Base-by-base conservation (phyloP, 306 rosid species). In the Vachellia pachyceras region DNA sequence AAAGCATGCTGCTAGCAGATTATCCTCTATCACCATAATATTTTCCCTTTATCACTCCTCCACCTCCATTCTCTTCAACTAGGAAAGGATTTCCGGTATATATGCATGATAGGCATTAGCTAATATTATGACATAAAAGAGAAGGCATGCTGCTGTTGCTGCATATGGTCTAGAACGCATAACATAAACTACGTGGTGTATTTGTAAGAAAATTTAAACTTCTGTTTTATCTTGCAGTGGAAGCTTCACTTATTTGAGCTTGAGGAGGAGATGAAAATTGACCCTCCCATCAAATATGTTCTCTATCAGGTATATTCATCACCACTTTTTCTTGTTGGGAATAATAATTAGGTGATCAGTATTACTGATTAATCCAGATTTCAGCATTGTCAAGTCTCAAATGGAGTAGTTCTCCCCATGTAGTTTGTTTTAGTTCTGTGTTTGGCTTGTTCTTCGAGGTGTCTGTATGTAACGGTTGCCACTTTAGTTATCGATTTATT, bases 221-320 rank as follows among this genome's bases (percentile, higher is more conserved):
- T 39, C 57, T 23, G 58, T 44, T 83, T 37, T 57, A 15, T 60
- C 41, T 17, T 47, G 68, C 91, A 96, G 99, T 96, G 99, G 99
- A 96, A 96, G 69, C 99, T 96, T 84, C 99, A 96, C 87, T 85
- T 96, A 85, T 96, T 90, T 39, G 99, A 96, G 92, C 97, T 93
- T 49, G 99, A 96, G 77, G 85, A 77, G 84, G 97, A 96, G 87
- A 36, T 90, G 91, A 96, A 92, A 87, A 87, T 77, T 61, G 92
- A 89, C 18, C 97, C 96, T 69, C 76, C 84, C 69, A 84, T 93
- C 84, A 96, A 92, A 92, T 96, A 92, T 87, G 98, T 83, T 84
- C 92, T 96, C 18, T 96, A 96, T 84, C 81, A 87, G 97, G 99
- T 96, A 86, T 22, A 47, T 49, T 18, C 65, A 42, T 77, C 18